Percentiles rank a stretch among this genome's conserved stretches.
These are phyloP conservation scores for Pseudotulostoma volvatum DNA, from an alignment of 495 filamentous ascomycete genomes.

Conservation along the genomic window DNA sequence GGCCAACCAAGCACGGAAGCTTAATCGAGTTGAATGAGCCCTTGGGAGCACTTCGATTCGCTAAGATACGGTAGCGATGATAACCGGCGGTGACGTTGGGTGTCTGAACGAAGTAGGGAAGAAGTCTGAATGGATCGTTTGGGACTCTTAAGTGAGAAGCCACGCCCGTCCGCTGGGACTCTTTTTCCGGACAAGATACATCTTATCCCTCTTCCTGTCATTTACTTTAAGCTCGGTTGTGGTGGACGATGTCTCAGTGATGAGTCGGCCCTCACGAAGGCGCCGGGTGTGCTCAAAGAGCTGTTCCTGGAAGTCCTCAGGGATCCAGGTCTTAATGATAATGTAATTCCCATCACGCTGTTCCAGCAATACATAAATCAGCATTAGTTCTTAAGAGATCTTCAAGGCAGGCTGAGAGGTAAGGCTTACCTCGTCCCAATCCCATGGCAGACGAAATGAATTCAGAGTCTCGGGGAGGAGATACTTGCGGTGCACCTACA, in stretches of 20 bases:
- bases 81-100: too few relatives aligned
- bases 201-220: constrained; percentile 35
- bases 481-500: constrained; percentile 32
- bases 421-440: constrained; percentile 30
- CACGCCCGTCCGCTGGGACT: constrained; percentile 19
- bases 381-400: background rate
- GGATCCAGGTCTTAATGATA: constrained; percentile 61
- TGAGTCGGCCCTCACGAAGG: constrained; percentile 36
- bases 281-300: constrained; percentile 57
- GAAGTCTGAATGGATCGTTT: too few relatives aligned
- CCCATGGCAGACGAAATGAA: constrained; percentile 32
- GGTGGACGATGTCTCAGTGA: constrained; percentile 27
- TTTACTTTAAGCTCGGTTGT: constrained; percentile 34
- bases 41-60: too few relatives aligned
- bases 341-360: constrained; percentile 50
- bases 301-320: constrained; percentile 51
- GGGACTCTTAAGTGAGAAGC: too few relatives aligned
- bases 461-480: constrained; percentile 34
- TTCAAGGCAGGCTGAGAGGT: background rate
- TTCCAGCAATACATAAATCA: background rate
- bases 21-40: too few relatives aligned
- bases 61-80: too few relatives aligned
- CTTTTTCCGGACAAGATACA: constrained; percentile 51
- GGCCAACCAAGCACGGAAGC: too few relatives aligned
- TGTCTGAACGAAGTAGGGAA: too few relatives aligned